Evolutionary conservation across 2,329 filamentous ascomycete genomes (phyloP), one percentile per base, ranked within the genome.

Genomic region (Celoporthe dispersa): DNA sequence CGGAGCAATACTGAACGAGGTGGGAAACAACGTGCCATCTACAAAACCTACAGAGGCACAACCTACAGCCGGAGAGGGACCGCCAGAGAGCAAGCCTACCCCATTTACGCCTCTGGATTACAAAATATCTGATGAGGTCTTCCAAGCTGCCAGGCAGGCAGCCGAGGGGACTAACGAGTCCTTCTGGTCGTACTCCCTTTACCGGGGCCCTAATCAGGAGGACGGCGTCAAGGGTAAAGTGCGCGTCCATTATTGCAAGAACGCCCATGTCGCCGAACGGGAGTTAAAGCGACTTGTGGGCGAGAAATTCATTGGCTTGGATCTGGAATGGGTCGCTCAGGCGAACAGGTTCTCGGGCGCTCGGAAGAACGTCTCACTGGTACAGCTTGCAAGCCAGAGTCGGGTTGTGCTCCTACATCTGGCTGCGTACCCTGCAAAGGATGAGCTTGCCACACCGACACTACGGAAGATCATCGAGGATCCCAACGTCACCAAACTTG

Each of bases 371-470:
- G 87, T 97, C 8, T 94, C 92, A 0, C 80, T 98, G 51, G 91
- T 98, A 59, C 95, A 98, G 79, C 79, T 98, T 31, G 93, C 94
- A 0, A 92, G 89, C 71, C 87, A 92, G 59, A 88, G 91, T 72
- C 91, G 89, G 19, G 91, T 98, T 64, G 93, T 86, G 0, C 85
- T 98, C 0, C 94, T 97, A 74, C 95, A 98, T 74, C 80, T 97
- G 66, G 91, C 93, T 2, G 75, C 90, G 2, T 93, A 88, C 74
- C 79, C 83, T 2, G 79, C 82, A 3, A 81, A 79, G 41, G 80
- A 81, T 8, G 86, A 91, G 31, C 82, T 95, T 35, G 85, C 94
- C n/a, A 85, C 91, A 1, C 92, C 92, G 0, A 87, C 89, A 0
- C 85, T 98, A 63, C 89, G 86, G 71, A 82, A 84, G 68, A 87